These are phyloP conservation scores for Penicillium cataractarum DNA, from an alignment of 495 filamentous ascomycete species.

Conservation along the genomic window DNA sequence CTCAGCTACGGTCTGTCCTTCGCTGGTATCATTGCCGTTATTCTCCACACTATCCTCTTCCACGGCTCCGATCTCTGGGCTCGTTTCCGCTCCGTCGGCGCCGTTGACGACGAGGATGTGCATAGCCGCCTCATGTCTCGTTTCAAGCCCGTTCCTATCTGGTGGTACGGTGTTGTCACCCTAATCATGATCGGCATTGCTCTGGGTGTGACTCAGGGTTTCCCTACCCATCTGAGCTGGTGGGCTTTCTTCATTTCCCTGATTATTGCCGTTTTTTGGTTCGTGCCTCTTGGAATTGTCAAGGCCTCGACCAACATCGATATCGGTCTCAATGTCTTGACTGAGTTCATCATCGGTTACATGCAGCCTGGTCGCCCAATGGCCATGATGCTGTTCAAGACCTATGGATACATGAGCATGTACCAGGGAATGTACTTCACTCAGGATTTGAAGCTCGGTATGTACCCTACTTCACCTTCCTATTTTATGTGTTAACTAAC, in stretches of 20 bases:
- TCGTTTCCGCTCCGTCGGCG: constrained; percentile 46
- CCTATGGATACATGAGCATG: constrained; percentile 62
- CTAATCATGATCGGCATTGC: constrained; percentile 54
- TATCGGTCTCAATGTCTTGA: constrained; percentile 60
- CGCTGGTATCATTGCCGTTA: constrained; percentile 57
- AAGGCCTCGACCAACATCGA: constrained; percentile 57
- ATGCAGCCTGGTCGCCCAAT: constrained; percentile 63
- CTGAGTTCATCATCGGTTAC: constrained; percentile 67
- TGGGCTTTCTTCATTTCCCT: constrained; percentile 58
- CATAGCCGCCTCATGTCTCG: constrained; percentile 65
- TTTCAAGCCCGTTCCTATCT: constrained; percentile 61
- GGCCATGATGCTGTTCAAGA: constrained; percentile 70
- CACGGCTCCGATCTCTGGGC: constrained; percentile 58
- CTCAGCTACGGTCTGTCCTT: constrained; percentile 64
- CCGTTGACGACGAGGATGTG: constrained; percentile 65
- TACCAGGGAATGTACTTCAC: constrained; percentile 58
- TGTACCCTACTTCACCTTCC: neutral
- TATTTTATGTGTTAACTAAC: neutral
- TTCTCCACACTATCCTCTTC: constrained; percentile 59
- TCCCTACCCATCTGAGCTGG: constrained; percentile 54
- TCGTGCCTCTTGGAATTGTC: constrained; percentile 58
- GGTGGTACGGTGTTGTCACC: constrained; percentile 62
- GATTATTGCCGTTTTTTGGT: constrained; percentile 53
- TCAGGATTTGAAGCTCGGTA: constrained; percentile 55
- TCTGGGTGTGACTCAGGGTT: constrained; percentile 56